phyloP scores from a whole-genome alignment of 176 grass and related monocot species.

The Rhipidocladum racemiflorum region DNA sequence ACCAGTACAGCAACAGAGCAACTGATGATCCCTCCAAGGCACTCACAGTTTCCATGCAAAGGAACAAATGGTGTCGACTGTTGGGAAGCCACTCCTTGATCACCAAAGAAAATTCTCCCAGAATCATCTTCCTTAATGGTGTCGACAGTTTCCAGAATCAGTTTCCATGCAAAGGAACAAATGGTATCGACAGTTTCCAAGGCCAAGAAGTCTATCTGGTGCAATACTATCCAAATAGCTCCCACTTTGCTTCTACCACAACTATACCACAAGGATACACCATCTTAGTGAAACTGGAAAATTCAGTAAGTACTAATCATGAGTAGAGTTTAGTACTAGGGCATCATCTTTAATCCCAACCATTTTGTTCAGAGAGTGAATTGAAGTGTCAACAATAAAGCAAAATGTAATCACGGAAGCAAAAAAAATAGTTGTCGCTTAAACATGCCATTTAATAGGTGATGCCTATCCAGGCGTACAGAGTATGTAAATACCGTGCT shows the following conservation, averaged over 20 bases:
- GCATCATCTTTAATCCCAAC: not conserved
- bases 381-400: not conserved
- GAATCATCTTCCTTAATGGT: constrained; percentile 74
- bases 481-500: not conserved
- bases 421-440: not conserved
- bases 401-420: not conserved
- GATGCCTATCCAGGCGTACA: not conserved
- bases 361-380: not conserved
- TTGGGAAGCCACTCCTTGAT: constrained; percentile 73
- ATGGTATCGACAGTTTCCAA: no score
- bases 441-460: not conserved
- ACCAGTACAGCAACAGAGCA: not conserved
- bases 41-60: constrained; percentile 87
- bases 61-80: constrained; percentile 84
- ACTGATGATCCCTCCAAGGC: constrained; percentile 7
- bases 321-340: not conserved
- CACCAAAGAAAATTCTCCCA: constrained; percentile 91
- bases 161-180: no score
- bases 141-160: no score
- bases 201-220: constrained; percentile 93
- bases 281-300: constrained; percentile 20
- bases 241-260: constrained; percentile 93
- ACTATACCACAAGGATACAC: constrained; percentile 31
- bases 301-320: constrained; percentile 8
- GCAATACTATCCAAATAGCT: constrained; percentile 89